Base-by-base conservation (phyloP, 768 basidiomycete species). In the Suillus spraguei region DNA sequence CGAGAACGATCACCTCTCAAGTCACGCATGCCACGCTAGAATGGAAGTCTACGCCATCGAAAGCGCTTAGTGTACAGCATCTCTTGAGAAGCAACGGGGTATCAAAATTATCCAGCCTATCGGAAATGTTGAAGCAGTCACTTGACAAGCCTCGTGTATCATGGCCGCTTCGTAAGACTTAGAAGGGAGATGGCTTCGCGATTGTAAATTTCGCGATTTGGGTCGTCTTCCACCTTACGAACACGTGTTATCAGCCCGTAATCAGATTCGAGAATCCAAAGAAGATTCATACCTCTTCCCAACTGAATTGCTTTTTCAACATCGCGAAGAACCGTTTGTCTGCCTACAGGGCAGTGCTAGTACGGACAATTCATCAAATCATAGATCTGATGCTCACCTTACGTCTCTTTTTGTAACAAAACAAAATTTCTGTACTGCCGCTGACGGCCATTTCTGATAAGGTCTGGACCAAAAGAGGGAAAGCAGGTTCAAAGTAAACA, bases 401-500 rank as follows among this genome's bases (percentile, higher is more conserved):
- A 77, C 95, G 83, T 60, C 95, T 83, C 71, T 96, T 97, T 78
- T 95, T 95, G 79, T 95, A 97, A 72, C 94, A 95, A 76, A 98
- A 95, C 41, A 97, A 74, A 46, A 96, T 83, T 62, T 94, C 89
- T 20, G 89, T 84, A 22, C 76, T 74, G 42, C 74, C 72, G 24
- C 81, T 79, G 33, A 70, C 65, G 1, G 83, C 79, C 42, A 97
- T 83, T 50, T 89, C 84, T 39, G 78, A 81, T 38, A 98, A 80
- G 0, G 95, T 96, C 66, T 88, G 76, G 2, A 95, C 91, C 1
- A 98, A 85, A 14, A 95, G 83, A 9, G 94, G 90, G 70, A 97
- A 98, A 0, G 93, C 88, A 14, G 94, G 93, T 76, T 97, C 95
- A 67, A 94, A 95, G 78, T 98, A 98, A 10, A 98, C 95, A 68